Evolutionary conservation across 148 eudicot species (phyloP).

Genomic region (Selenicereus undatus): DNA sequence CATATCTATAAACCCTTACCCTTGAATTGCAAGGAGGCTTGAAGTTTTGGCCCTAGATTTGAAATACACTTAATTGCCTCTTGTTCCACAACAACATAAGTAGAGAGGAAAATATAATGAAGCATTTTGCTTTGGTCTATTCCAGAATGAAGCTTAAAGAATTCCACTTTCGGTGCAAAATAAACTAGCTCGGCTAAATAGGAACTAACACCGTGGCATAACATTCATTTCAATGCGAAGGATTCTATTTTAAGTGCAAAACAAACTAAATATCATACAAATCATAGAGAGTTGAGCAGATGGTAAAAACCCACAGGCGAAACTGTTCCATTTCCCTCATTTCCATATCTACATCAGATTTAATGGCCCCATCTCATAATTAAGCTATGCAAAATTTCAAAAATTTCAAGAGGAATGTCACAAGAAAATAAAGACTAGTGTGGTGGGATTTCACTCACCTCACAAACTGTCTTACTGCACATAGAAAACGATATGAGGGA

Average conservation of each 20-base stretch:
- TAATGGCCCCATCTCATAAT: background rate
- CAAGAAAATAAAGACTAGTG: background rate
- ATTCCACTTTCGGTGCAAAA: background rate
- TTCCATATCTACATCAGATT: background rate
- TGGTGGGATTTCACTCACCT: slow-evolving; percentile 22
- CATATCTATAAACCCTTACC: background rate
- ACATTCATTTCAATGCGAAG: background rate
- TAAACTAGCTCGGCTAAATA: background rate
- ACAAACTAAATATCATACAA: background rate
- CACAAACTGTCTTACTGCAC: slow-evolving; percentile 17
- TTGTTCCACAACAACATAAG: background rate
- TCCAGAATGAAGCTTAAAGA: background rate
- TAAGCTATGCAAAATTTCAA: background rate
- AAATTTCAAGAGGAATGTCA: background rate
- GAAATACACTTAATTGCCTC: background rate
- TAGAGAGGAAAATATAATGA: background rate
- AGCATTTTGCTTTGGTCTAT: background rate
- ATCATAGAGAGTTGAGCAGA: background rate
- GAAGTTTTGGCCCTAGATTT: background rate
- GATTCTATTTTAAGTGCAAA: background rate
- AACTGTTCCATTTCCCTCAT: background rate
- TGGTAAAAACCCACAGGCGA: background rate
- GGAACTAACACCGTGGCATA: background rate
- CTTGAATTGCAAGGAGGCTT: background rate
- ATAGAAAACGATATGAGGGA: slow-evolving; percentile 53